A percentile compares a stretch with the other conserved stretches of the same genome.
Evolutionary conservation across 192 early-diverging fungal species (phyloP).

Genomic region (Entomortierella lignicola): DNA sequence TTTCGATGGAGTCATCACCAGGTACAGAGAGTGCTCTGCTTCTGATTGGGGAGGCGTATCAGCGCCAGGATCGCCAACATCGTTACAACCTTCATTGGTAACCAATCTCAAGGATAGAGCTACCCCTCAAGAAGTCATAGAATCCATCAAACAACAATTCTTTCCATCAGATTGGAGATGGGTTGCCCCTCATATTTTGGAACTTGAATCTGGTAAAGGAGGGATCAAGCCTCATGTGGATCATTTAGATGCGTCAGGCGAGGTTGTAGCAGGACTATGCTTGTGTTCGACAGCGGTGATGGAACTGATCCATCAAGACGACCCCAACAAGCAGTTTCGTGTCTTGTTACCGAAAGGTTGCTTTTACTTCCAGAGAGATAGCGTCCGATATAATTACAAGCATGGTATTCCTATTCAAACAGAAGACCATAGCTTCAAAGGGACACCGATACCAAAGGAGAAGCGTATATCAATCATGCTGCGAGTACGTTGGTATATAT

Average conservation of each 20-base stretch:
- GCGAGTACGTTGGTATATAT: slow-evolving; percentile 54
- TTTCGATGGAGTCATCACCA: slow-evolving; percentile 81
- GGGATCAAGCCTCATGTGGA: slow-evolving; percentile 88
- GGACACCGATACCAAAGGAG: slow-evolving; percentile 60
- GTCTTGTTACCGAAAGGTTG: slow-evolving; percentile 72
- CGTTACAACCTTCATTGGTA: background rate
- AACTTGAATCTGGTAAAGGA: slow-evolving; percentile 70
- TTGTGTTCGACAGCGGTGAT: slow-evolving; percentile 79
- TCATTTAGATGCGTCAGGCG: slow-evolving; percentile 82
- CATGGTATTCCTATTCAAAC: slow-evolving; percentile 78
- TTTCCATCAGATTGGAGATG: slow-evolving; percentile 70
- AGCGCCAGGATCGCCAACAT: slow-evolving; percentile 27
- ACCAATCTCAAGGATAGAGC: slow-evolving; percentile 54
- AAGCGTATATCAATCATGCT: slow-evolving; percentile 83
- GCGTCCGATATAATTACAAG: slow-evolving; percentile 80
- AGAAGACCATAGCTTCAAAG: slow-evolving; percentile 63
- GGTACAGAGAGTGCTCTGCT: slow-evolving; percentile 78
- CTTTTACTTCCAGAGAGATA: slow-evolving; percentile 81
- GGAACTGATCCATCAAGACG: slow-evolving; percentile 72
- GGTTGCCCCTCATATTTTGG: slow-evolving; percentile 84
- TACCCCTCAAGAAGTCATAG: slow-evolving; percentile 58
- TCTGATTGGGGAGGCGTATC: slow-evolving; percentile 66
- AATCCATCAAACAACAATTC: slow-evolving; percentile 67
- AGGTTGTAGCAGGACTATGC: slow-evolving; percentile 79
- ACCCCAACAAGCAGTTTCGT: slow-evolving; percentile 67